These are phyloP conservation scores for Clitopilus passeckerianus DNA, from an alignment of 768 basidiomycete genomes.

Conservation along the genomic window DNA sequence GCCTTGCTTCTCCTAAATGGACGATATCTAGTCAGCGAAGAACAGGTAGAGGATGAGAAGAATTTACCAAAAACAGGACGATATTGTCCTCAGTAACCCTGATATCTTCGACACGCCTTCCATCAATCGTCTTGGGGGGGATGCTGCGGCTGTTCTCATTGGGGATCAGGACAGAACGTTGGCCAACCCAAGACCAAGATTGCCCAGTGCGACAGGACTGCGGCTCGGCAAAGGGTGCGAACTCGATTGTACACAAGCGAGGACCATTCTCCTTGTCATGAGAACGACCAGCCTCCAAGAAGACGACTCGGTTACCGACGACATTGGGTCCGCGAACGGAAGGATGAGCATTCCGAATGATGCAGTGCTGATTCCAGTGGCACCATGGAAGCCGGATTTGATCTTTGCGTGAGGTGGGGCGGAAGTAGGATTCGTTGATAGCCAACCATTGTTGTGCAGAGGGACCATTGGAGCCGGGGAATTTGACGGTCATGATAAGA, in stretches of 20 bases:
- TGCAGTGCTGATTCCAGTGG: conserved; percentile 48
- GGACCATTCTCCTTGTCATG: conserved; percentile 12
- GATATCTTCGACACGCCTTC: conserved; percentile 43
- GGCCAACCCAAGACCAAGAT: conserved; percentile 36
- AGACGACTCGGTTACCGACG: conserved; percentile 42
- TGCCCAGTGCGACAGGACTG: conserved; percentile 18
- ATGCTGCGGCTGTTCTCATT: conserved; percentile 38
- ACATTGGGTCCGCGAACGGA: conserved; percentile 34
- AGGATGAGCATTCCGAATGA: conserved; percentile 35
- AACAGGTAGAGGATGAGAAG: not conserved
- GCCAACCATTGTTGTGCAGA: conserved; percentile 45
- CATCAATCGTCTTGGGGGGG: conserved; percentile 37
- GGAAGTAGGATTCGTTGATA: conserved; percentile 49
- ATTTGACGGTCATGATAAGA: conserved; percentile 41
- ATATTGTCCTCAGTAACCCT: conserved; percentile 59
- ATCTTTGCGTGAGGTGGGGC: conserved; percentile 36
- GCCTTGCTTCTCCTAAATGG: conserved; percentile 30
- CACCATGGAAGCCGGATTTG: conserved; percentile 45
- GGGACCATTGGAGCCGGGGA: conserved; percentile 21
- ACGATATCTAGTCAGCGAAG: not conserved
- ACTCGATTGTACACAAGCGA: conserved; percentile 38
- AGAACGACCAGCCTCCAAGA: conserved; percentile 27
- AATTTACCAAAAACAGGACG: conserved; percentile 47
- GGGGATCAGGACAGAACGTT: conserved; percentile 32
- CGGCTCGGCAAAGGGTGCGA: conserved; percentile 35